Base-by-base conservation (phyloP, 805 yeast species). In the Ogataea parapolymorpha region DNA sequence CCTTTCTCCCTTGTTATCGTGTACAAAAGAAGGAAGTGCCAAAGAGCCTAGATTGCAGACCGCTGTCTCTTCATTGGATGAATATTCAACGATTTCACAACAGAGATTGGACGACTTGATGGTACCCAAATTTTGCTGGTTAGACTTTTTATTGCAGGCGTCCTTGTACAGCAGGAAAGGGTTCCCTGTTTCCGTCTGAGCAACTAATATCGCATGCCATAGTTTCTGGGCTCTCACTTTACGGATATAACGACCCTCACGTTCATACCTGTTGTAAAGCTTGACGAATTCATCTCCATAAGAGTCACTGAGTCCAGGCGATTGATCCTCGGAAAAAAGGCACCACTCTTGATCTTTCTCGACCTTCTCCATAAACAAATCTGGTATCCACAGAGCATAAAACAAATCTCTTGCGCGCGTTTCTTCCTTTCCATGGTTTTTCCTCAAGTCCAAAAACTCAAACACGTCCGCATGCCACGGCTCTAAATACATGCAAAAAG, bases 391-490 rank as follows among this genome's bases (percentile, higher is more conserved):
- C 36, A 91, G 71, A 6, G 95, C 98, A 58, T 85, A 80, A 70
- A 91, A 91, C 51, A 91, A 69, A 62, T 91, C 98, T 56, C 98
- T 77, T 1, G 99, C 96, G 57, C 97, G 77, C 51, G 78, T 68
- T 64, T 91, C 98, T 65, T 91, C 97, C 55, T 87, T 89, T 39
- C 97, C 98, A 60, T 90, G 96, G 59, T 89, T 91, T 68, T 91
- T 90, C 57, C 93, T 78, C 51, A 91, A 71, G 44, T 90, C 91
- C 39, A 91, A 64, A 56, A 91, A 83, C 45, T 85, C 95, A 62
- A 87, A 84, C 26, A 91, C 74, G 56, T 91, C 99, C 9, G 85
- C 77, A 61, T 91, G 99, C 99, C 99, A 91, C 41, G 99, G 97
- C 67, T 91, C 99, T 26, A 91, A 63, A 65, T 90, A 91, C 26